Percentiles rank a stretch among this genome's conserved stretches.
phyloP scores from a whole-genome alignment of 345 rosid species.

The Boechera retrofracta region DNA sequence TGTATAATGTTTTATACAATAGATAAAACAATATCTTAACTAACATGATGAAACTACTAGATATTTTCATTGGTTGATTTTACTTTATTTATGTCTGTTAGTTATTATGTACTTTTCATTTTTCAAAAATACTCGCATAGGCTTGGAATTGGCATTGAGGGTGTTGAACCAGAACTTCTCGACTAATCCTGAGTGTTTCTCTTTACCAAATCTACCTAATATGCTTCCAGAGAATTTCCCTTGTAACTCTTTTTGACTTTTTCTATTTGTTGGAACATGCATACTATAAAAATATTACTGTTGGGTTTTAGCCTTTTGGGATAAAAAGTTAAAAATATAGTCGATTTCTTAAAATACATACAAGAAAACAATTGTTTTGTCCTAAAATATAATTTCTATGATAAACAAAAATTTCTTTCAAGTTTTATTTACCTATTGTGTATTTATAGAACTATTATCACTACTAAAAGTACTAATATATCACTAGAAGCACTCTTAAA shows the following conservation, averaged over 20 bases:
- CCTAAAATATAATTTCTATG: background rate
- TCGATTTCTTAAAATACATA: background rate
- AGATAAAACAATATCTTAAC: background rate
- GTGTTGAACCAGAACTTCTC: conserved; percentile 30
- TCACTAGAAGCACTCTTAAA: background rate
- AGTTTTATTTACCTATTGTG: background rate
- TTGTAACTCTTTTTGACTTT: background rate
- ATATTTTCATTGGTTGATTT: background rate
- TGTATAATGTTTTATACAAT: too few relatives aligned
- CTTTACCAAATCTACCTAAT: conserved; percentile 41
- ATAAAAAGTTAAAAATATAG: background rate
- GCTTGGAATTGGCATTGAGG: conserved; percentile 5
- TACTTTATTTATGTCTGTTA: background rate
- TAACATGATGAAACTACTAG: background rate
- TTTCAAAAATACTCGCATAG: background rate
- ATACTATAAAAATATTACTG: background rate
- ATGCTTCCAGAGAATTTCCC: background rate
- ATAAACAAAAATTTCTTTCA: background rate
- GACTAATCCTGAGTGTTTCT: conserved; percentile 33
- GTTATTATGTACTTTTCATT: conserved; percentile 16
- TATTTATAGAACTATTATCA: background rate
- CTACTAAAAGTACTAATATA: background rate
- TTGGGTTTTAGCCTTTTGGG: background rate
- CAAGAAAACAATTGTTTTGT: conserved; percentile 6
- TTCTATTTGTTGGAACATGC: background rate